Evolutionary conservation across 2,329 filamentous ascomycete species (phyloP), one percentile per base, ranked within the genome.

Genomic region (Colletotrichum destructivum): DNA sequence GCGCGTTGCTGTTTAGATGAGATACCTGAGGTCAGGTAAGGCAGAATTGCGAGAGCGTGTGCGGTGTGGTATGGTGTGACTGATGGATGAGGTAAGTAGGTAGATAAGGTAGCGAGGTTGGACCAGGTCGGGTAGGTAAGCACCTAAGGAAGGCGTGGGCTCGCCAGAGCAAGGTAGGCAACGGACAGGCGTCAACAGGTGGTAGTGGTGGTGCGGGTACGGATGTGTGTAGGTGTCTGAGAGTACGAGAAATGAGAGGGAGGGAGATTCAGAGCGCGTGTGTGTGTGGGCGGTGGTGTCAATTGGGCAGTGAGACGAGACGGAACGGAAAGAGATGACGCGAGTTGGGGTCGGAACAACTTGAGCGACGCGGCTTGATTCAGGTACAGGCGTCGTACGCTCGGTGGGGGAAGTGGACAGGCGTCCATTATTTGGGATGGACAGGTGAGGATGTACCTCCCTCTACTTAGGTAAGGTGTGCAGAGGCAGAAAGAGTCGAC

Each of bases 1-100:
- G 62, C 67, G 67, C 63, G 67, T 70, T 66, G 60, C 40, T 46
- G 62, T 57, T 47, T 40, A 55, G 42, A 69, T 51, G 42, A 62
- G 60, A 62, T 62, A 62, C 60, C 47, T 62, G 60, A 62, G 60
- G 60, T 54, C 51, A 60, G 64, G 47, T 18, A 46, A 57, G 70
- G 47, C 60, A 62, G 31, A 40, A 56, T 55, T 16, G 31, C 31
- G 26, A 35, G 15, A 55, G 52, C 16, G 47, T 51, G 52, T 56
- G 35, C 52, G 31, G 55, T 40, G 54, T 38, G 21, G 55, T 55
- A 15, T 55, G n/a, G 35, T 40, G 40, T n/a, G n/a, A 31, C 40
- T 44, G 56, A 59, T 59, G 16, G 38, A 23, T 59, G n/a, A 59
- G 56, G 56, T 59, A 59, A 59, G 56, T 23, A 44, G 21, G 38